These are phyloP conservation scores for Trichophyton rubrum DNA, from an alignment of 2,329 filamentous ascomycete species.

Conservation along the genomic window DNA sequence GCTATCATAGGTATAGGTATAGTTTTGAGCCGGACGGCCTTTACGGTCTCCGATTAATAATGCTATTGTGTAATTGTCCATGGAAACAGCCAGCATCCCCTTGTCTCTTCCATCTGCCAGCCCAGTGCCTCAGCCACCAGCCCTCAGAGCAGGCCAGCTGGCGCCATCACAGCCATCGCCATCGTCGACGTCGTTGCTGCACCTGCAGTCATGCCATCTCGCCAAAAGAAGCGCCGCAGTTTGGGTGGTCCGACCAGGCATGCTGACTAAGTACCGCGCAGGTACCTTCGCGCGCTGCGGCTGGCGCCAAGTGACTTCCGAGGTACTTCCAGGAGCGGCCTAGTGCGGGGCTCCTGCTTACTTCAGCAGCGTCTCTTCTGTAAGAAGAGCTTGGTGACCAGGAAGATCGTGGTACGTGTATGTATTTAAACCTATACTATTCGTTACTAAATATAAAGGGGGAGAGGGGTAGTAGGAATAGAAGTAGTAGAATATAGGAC, in stretches of 20 bases:
- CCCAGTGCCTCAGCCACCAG: neutral
- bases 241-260: neutral
- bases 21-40: neutral
- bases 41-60: neutral
- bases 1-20: neutral
- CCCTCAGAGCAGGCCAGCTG: neutral
- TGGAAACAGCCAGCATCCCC: neutral
- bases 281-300: neutral
- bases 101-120: neutral
- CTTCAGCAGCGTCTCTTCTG: constrained; percentile 1
- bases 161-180: neutral
- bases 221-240: neutral
- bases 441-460: too few species aligned
- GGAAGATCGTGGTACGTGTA: too few species aligned
- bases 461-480: too few species aligned
- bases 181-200: neutral
- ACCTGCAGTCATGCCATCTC: too few species aligned
- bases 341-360: constrained; percentile 7
- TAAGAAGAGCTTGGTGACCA: too few species aligned
- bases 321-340: neutral
- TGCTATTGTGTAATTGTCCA: neutral
- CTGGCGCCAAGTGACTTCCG: neutral
- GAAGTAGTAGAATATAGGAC: too few species aligned
- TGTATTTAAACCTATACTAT: too few species aligned
- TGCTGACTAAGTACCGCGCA: neutral